phyloP scores from a whole-genome alignment of 106 monocot genomes.

The Dendrobium officinale region DNA sequence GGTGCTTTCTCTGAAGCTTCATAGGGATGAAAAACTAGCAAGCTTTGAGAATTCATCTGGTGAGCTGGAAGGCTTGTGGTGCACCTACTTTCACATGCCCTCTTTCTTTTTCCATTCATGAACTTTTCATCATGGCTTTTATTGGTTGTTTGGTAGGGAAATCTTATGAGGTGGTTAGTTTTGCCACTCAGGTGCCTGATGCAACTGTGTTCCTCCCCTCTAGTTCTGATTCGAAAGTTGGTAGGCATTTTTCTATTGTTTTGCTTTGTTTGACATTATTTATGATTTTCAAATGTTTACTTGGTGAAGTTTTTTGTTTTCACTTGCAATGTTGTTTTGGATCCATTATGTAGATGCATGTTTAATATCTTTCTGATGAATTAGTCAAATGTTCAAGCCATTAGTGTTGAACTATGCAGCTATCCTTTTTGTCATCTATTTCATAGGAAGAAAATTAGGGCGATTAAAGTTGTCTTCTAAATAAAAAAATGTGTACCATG shows the following conservation, averaged over 20 bases:
- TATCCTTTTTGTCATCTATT: neutral
- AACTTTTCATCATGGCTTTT: neutral
- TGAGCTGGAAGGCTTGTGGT: slow-evolving; percentile 9
- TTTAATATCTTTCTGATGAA: neutral
- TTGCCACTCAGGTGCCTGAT: slow-evolving; percentile 48
- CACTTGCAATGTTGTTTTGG: neutral
- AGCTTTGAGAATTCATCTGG: slow-evolving; percentile 47
- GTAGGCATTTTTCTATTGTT: slow-evolving; percentile 19
- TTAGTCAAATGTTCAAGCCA: neutral
- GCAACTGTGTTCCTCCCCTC: slow-evolving; percentile 52
- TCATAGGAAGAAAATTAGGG: neutral
- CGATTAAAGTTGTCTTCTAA: neutral
- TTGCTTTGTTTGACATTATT: neutral
- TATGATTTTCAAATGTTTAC: neutral
- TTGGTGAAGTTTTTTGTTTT: neutral
- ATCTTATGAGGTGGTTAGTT: slow-evolving; percentile 62
- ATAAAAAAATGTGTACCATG: neutral
- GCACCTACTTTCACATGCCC: neutral
- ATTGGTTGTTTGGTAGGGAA: slow-evolving; percentile 43
- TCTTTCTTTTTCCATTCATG: neutral
- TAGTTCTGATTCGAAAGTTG: slow-evolving; percentile 49
- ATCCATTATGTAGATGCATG: neutral
- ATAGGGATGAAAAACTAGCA: slow-evolving; percentile 32
- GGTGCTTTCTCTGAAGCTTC: slow-evolving; percentile 39
- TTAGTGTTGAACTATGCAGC: neutral